Conservation (phyloP, 108 stramenopile species). For the Parietichytrium sp. region DNA sequence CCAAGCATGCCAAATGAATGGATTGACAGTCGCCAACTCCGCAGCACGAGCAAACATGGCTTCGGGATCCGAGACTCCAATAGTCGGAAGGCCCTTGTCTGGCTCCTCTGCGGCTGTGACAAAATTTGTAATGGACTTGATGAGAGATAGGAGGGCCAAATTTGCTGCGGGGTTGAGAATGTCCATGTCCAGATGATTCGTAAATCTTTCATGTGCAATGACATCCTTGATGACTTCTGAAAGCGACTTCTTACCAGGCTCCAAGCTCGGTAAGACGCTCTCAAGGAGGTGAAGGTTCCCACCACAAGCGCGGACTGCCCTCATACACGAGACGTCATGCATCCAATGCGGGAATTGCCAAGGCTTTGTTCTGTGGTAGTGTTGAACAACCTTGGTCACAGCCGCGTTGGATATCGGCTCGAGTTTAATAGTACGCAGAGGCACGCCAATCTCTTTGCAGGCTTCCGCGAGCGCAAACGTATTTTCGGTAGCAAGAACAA, state of each 20-base stretch:
- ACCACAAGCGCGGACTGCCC: neutral
- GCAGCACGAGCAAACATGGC: no score
- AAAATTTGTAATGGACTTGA: neutral
- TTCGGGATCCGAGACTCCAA: neutral
- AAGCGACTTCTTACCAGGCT: neutral
- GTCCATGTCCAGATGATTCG: neutral
- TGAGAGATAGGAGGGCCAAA: neutral
- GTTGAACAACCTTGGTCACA: neutral
- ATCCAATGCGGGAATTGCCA: neutral
- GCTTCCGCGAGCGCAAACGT: neutral
- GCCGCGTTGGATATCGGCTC: neutral
- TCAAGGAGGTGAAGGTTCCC: neutral
- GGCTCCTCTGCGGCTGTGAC: neutral
- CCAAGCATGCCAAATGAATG: no score
- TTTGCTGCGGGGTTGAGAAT: neutral
- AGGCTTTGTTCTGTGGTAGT: constrained; percentile 1
- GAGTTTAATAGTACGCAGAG: no score
- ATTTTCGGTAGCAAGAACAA: neutral
- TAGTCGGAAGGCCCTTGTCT: neutral
- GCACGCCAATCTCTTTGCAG: no score
- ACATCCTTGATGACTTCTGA: neutral
- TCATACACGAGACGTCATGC: neutral
- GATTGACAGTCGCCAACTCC: no score
- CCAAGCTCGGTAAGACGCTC: neutral
- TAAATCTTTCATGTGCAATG: neutral